Conservation (phyloP, 768 basidiomycete genomes). For the Tricholoma saponaceum region DNA sequence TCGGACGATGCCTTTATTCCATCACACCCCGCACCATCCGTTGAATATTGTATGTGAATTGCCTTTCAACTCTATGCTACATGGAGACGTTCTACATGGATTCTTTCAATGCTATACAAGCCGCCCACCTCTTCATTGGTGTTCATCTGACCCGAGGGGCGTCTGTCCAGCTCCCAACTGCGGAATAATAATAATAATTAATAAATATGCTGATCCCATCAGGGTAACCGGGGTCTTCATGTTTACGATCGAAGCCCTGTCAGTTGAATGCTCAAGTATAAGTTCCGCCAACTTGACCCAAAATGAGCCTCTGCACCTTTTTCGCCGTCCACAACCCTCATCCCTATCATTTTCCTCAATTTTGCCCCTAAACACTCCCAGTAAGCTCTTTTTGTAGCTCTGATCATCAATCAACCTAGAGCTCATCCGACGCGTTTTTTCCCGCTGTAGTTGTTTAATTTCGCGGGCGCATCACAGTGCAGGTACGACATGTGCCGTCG, state of each 20-base stretch:
- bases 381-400: slow-evolving; percentile 4
- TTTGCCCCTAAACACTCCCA: slow-evolving; percentile 1
- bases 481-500: slow-evolving; percentile 2
- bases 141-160: no score
- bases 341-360: slow-evolving; percentile 8
- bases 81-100: background rate
- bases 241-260: slow-evolving; percentile 45
- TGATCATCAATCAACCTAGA: background rate
- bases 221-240: slow-evolving; percentile 36
- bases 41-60: background rate
- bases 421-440: slow-evolving; percentile 19
- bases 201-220: slow-evolving; percentile 7
- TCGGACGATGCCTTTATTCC: background rate
- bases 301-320: slow-evolving; percentile 40
- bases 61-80: background rate
- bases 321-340: slow-evolving; percentile 36
- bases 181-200: background rate
- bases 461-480: background rate
- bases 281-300: slow-evolving; percentile 53
- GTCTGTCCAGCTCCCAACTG: no score
- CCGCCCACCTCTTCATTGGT: no score
- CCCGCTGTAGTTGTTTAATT: background rate
- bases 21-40: background rate
- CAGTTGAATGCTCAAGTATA: slow-evolving; percentile 50
- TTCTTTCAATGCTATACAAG: no score